Conservation (phyloP, 345 rosid species). For the Rhizophora mangle region DNA sequence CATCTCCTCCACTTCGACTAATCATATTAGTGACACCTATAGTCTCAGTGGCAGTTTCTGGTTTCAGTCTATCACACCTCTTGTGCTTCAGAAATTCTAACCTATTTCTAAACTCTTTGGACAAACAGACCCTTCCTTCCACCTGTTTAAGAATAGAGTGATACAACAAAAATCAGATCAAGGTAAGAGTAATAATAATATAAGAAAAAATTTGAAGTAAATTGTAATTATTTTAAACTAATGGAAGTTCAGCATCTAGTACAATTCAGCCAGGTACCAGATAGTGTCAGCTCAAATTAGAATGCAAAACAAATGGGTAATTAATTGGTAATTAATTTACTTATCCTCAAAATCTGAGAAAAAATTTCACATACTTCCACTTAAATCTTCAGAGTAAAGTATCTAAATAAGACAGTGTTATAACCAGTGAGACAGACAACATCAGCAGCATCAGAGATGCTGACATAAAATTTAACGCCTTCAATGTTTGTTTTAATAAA, state of each 20-base stretch:
- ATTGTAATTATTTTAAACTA: neutral
- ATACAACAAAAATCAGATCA: neutral
- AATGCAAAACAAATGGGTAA: neutral
- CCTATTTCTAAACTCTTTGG: conserved; percentile 69
- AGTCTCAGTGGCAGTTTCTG: conserved; percentile 44
- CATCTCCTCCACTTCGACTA: conserved; percentile 89
- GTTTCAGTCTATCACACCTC: conserved; percentile 70
- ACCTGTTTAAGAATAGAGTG: conserved; percentile 50
- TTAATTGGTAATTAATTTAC: neutral
- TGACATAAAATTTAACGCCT: too few relatives aligned
- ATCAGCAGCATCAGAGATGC: too few relatives aligned
- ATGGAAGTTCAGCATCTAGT: neutral
- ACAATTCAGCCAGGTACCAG: neutral
- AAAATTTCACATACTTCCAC: too few relatives aligned
- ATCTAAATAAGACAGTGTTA: too few relatives aligned
- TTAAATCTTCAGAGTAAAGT: too few relatives aligned
- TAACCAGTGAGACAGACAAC: too few relatives aligned
- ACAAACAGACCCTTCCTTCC: conserved; percentile 79
- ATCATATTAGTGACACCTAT: conserved; percentile 38
- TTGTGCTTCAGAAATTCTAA: conserved; percentile 77
- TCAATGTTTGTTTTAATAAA: too few relatives aligned
- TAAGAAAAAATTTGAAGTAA: neutral
- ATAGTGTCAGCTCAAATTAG: neutral
- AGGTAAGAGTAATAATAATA: neutral
- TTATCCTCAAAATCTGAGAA: neutral